Percentiles rank a stretch among this genome's conserved stretches.
Conservation (phyloP, 805 yeast species). For the Candida berthetii region DNA sequence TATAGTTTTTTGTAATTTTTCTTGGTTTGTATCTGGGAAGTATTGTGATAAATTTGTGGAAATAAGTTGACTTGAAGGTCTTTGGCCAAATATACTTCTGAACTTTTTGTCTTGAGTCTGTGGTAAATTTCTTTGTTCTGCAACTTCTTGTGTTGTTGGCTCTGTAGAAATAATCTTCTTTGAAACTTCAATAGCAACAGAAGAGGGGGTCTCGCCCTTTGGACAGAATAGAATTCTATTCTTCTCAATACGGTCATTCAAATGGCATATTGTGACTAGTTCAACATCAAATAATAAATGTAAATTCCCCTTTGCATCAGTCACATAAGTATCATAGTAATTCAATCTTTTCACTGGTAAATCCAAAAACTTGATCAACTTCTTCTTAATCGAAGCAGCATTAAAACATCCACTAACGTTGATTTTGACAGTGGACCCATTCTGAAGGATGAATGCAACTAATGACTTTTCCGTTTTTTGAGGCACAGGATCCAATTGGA, state of each 20-base stretch:
- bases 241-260: slow-evolving; percentile 64
- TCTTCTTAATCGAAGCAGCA: slow-evolving; percentile 70
- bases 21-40: slow-evolving; percentile 77
- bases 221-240: slow-evolving; percentile 65
- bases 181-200: slow-evolving; percentile 51
- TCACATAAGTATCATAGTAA: slow-evolving; percentile 56
- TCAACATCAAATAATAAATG: slow-evolving; percentile 68
- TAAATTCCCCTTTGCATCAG: slow-evolving; percentile 33
- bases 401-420: slow-evolving; percentile 76
- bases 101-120: slow-evolving; percentile 20
- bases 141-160: slow-evolving; percentile 5
- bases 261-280: slow-evolving; percentile 75
- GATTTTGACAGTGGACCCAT: slow-evolving; percentile 64
- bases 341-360: slow-evolving; percentile 34
- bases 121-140: slow-evolving; percentile 6
- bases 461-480: slow-evolving; percentile 10
- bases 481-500: slow-evolving; percentile 15
- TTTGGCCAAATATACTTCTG: slow-evolving; percentile 62
- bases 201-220: slow-evolving; percentile 55
- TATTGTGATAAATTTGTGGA: slow-evolving; percentile 85
- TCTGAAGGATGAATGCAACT: slow-evolving; percentile 70
- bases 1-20: slow-evolving; percentile 71
- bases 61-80: slow-evolving; percentile 91
- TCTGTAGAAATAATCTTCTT: slow-evolving; percentile 27
- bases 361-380: slow-evolving; percentile 55